These are phyloP conservation scores for Neurospora terricola DNA, from an alignment of 495 filamentous ascomycete species.

Conservation along the genomic window DNA sequence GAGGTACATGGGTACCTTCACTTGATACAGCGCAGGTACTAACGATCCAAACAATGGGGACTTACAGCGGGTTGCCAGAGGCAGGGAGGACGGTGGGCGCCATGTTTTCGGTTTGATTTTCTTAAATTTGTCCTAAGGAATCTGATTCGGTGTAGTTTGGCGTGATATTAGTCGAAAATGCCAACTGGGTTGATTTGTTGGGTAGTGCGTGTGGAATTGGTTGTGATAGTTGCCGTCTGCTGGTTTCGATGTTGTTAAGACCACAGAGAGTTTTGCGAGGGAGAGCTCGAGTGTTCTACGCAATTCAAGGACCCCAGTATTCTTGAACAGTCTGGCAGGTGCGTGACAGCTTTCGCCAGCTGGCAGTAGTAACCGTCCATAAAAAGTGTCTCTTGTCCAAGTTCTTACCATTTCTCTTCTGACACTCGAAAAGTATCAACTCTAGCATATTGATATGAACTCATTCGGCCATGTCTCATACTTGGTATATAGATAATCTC, in stretches of 20 bases:
- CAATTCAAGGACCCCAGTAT: background rate
- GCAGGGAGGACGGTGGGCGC: slow-evolving; percentile 42
- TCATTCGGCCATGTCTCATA: background rate
- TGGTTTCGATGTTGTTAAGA: background rate
- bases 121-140: no score
- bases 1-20: background rate
- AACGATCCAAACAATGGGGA: background rate
- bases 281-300: background rate
- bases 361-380: no score
- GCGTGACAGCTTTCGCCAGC: background rate
- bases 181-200: background rate
- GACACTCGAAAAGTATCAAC: background rate
- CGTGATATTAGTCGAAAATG: background rate
- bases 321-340: background rate
- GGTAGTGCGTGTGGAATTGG: background rate
- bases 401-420: background rate
- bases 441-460: background rate
- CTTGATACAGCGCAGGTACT: background rate
- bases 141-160: no score
- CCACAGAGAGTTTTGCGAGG: background rate
- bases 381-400: no score
- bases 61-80: slow-evolving; percentile 46
- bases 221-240: background rate
- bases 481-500: background rate
- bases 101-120: no score